These are phyloP conservation scores for Sphaerosporella brunnea DNA, from an alignment of 495 filamentous ascomycete species.

Conservation along the genomic window DNA sequence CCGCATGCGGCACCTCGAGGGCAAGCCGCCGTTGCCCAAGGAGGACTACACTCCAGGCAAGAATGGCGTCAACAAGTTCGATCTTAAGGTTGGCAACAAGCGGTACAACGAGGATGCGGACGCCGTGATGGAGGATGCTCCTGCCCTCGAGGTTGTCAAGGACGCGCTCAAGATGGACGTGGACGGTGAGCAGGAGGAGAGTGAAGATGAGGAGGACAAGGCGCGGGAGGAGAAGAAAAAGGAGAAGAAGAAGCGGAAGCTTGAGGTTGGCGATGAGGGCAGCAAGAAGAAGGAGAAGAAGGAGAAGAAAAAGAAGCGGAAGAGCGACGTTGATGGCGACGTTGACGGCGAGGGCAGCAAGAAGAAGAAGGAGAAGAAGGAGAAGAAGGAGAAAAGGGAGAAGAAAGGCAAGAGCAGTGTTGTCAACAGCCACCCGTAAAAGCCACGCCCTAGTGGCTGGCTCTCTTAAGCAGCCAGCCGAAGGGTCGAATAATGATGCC, in stretches of 20 bases:
- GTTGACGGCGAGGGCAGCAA: slow-evolving; percentile 56
- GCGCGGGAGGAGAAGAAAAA: slow-evolving; percentile 29
- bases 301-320: slow-evolving; percentile 21
- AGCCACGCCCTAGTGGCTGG: no score
- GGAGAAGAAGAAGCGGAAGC: slow-evolving; percentile 25
- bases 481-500: no score
- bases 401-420: slow-evolving; percentile 6
- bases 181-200: slow-evolving; percentile 34
- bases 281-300: slow-evolving; percentile 42
- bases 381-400: slow-evolving; percentile 21
- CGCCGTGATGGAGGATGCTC: slow-evolving; percentile 55
- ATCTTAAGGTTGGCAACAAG: slow-evolving; percentile 32
- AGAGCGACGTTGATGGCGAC: slow-evolving; percentile 2
- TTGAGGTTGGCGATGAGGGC: slow-evolving; percentile 28
- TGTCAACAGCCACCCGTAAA: no score
- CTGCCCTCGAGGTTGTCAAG: slow-evolving; percentile 27
- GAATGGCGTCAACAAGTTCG: slow-evolving; percentile 66
- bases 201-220: slow-evolving; percentile 31
- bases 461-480: no score
- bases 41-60: slow-evolving; percentile 41
- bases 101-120: slow-evolving; percentile 95
- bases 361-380: slow-evolving; percentile 30
- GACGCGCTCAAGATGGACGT: slow-evolving; percentile 34
- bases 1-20: slow-evolving; percentile 68
- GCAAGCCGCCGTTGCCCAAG: slow-evolving; percentile 57